Evolutionary conservation across 2,329 filamentous ascomycete genomes (phyloP), one percentile per base, ranked within the genome.

Genomic region (Talaromyces sp.): DNA sequence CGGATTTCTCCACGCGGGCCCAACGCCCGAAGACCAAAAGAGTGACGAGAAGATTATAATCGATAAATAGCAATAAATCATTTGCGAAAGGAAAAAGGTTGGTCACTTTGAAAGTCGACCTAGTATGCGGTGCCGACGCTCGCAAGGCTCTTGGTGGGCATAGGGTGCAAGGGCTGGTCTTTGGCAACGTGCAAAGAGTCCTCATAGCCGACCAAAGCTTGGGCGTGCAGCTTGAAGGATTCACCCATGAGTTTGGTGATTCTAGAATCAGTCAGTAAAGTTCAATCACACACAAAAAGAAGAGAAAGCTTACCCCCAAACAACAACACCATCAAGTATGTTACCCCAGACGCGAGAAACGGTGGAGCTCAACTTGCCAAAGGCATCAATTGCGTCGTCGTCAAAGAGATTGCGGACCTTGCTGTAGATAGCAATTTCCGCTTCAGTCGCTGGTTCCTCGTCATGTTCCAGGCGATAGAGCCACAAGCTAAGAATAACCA

Each of bases 391-490:
- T 59, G 91, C 86, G 72, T 98, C 93, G 72, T 96, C 93, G 70
- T 95, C 91, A 72, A 96, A 69, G 63, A 98, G 82, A 75, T 88
- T 88, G 68, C 92, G 90, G 64, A 98, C 84, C 80, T 96, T 96
- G 81, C 76, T 77, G 67, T 78, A 78, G 59, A 78, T 72, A 51
- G 74, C 75, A 67, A 78, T 55, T 65, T 78, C 76, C 36, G 73
- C 74, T 68, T 78, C 73, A 65, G 71, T 72, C 61, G 76, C 73
- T 55, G 89, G 88, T 80, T 98, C 93, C 67, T 96, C 93, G 81
- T 99, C 95, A 81, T 98, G 93, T 89, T 99, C 95, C 82, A 99
- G 89, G 80, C 93, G 92, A 82, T 97, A 98, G 70, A 99, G 88
- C 95, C 95, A 99, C 68, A 98, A 83, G 71, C 92, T 97, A 69